phyloP scores from a whole-genome alignment of 169 alveolate species.

The Plasmodium knowlesi region DNA sequence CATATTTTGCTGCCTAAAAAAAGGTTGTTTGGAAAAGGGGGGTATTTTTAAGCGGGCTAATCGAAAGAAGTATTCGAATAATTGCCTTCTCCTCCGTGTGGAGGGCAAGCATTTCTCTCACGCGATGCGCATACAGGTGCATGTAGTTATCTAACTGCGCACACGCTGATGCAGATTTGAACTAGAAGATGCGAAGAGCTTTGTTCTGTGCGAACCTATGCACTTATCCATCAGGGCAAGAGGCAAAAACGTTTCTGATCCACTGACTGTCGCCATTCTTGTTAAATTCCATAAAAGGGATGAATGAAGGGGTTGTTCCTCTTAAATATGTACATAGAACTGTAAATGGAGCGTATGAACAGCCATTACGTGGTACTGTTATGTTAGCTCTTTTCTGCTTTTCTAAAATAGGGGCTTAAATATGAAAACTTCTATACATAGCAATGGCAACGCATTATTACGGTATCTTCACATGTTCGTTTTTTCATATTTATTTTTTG shows the following conservation, averaged over 20 bases:
- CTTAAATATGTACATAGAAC: neutral
- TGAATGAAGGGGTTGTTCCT: neutral
- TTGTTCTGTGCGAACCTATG: slow-evolving; percentile 75
- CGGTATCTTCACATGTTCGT: neutral
- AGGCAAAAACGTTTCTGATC: slow-evolving; percentile 88
- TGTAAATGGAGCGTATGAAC: neutral
- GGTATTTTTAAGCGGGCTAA: neutral
- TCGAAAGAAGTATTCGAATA: neutral
- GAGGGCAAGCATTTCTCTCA: neutral
- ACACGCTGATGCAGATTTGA: neutral
- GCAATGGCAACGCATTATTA: neutral
- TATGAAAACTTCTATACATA: neutral
- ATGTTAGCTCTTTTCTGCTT: neutral
- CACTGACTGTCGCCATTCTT: slow-evolving; percentile 83
- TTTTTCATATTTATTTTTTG: neutral
- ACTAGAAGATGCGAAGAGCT: neutral
- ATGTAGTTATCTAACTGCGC: neutral
- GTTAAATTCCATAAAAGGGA: neutral
- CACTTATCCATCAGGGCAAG: slow-evolving; percentile 95
- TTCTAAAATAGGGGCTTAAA: neutral
- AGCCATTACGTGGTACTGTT: neutral
- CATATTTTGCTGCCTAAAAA: slow-evolving; percentile 91
- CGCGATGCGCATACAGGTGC: neutral
- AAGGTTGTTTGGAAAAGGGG: neutral
- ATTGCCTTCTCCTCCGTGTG: neutral